phyloP scores from a whole-genome alignment of 768 basidiomycete genomes.

The Collybia sordida region DNA sequence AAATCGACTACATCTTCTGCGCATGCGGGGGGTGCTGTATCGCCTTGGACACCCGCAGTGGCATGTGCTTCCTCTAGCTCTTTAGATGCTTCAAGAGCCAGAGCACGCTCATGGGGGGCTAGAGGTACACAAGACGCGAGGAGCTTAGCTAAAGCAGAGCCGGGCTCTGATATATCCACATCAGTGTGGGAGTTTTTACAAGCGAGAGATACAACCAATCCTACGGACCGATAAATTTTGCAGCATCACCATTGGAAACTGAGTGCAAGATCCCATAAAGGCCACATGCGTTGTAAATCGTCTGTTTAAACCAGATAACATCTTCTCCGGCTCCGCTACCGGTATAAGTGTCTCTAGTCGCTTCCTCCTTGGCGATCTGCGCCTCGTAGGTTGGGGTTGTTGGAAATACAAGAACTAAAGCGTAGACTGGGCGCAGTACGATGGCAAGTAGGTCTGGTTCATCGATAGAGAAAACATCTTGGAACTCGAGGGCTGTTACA shows the following conservation, averaged over 20 bases:
- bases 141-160: constrained; percentile 22
- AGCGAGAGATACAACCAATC: too few relatives aligned
- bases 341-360: constrained; percentile 20
- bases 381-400: constrained; percentile 19
- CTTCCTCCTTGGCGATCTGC: constrained; percentile 18
- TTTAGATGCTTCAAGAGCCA: constrained; percentile 25
- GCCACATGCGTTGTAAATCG: constrained; percentile 37
- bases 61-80: constrained; percentile 28
- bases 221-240: constrained; percentile 20
- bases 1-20: constrained; percentile 28
- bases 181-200: too few relatives aligned
- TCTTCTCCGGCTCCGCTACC: constrained; percentile 29
- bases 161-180: constrained; percentile 13
- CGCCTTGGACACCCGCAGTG: constrained; percentile 27
- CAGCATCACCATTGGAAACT: constrained; percentile 25
- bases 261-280: constrained; percentile 35
- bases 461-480: constrained; percentile 33
- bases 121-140: constrained; percentile 21
- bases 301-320: constrained; percentile 36
- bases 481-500: constrained; percentile 25
- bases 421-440: constrained; percentile 28
- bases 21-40: constrained; percentile 22
- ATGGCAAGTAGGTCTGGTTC: constrained; percentile 30
- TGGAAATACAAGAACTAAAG: constrained; percentile 30
- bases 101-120: constrained; percentile 24